Base-by-base conservation (phyloP, 106 monocot genomes). In the Apostasia ramifera region DNA sequence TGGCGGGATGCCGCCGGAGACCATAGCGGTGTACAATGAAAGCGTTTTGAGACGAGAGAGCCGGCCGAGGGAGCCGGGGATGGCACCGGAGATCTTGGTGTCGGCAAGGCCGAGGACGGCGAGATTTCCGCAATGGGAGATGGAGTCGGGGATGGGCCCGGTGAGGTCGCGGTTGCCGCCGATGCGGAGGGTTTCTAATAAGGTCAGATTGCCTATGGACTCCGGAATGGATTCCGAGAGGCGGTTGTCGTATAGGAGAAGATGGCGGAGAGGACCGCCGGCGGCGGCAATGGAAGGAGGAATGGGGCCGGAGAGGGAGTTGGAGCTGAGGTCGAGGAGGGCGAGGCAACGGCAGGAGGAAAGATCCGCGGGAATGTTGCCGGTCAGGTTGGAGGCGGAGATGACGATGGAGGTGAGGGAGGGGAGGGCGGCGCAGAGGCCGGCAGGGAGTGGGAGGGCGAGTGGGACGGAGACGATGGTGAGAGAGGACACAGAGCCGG, bases 161-260 rank as follows among this genome's bases (percentile, higher is more conserved):
- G 73, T 72, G 54, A 97, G 49, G 70, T 89, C 91, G 6, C 66
- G 79, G 77, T 97, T 97, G 42, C 95, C 95, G 2, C 95, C 95
- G 71, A 67, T 52, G 40, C 95, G 88, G 12, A 97, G 75, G 56
- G 81, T 61, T 47, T 89, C 80, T 40, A 97, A 76, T n/a, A 65
- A 15, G 5, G 81, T 26, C 51, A 89, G 82, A 13, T 82, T 72
- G 59, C 89, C 86, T 40, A 97, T 69, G 47, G 83, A 73, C 26
- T 66, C 57, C 0, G 95, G 92, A 11, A 97, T 26, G 40, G 64
- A 26, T 8, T 92, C 95, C 51, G 80, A 75, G 60, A 97, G 80
- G 57, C 73, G 80, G 68, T 97, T 97, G 79, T 97, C 95, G 73
- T 59, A 92, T 54, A 97, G 71, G 11, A 84, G 73, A 14, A 97